These are phyloP conservation scores for Boletus reticuloceps DNA, from an alignment of 768 basidiomycete genomes.

Conservation along the genomic window DNA sequence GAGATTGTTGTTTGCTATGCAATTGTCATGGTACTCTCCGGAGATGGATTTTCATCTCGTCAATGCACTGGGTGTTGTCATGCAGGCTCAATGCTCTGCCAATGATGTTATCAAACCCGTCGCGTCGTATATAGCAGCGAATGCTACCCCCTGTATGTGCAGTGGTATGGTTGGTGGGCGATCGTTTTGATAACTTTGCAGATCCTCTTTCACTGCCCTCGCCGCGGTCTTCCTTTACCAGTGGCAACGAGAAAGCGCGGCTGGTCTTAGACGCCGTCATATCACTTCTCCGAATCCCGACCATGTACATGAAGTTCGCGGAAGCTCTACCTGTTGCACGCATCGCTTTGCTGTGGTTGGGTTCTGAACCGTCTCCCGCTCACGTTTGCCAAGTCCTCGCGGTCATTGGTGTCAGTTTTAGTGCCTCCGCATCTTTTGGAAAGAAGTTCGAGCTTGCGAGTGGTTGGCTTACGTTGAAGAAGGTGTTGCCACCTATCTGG, in stretches of 20 bases:
- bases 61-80: conserved; percentile 58
- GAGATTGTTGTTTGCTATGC: conserved; percentile 77
- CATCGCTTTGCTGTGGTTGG: conserved; percentile 75
- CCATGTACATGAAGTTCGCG: conserved; percentile 68
- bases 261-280: conserved; percentile 66
- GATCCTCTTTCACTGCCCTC: conserved; percentile 9
- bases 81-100: conserved; percentile 64
- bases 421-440: conserved; percentile 58
- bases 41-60: conserved; percentile 49
- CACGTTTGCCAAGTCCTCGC: conserved; percentile 59
- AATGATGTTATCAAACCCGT: conserved; percentile 82
- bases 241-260: conserved; percentile 53
- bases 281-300: conserved; percentile 53
- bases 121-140: conserved; percentile 81
- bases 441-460: conserved; percentile 83
- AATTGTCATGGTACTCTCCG: conserved; percentile 70
- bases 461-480: conserved; percentile 77
- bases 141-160: conserved; percentile 61
- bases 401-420: conserved; percentile 56
- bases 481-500: conserved; percentile 69
- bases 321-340: conserved; percentile 74
- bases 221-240: conserved; percentile 7
- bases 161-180: not conserved
- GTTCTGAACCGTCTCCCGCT: conserved; percentile 62
- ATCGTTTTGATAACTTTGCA: not conserved